Percentiles rank a stretch among this genome's conserved stretches.
phyloP scores from a whole-genome alignment of 2,329 filamentous ascomycete genomes.

The Penicillium crustosum region DNA sequence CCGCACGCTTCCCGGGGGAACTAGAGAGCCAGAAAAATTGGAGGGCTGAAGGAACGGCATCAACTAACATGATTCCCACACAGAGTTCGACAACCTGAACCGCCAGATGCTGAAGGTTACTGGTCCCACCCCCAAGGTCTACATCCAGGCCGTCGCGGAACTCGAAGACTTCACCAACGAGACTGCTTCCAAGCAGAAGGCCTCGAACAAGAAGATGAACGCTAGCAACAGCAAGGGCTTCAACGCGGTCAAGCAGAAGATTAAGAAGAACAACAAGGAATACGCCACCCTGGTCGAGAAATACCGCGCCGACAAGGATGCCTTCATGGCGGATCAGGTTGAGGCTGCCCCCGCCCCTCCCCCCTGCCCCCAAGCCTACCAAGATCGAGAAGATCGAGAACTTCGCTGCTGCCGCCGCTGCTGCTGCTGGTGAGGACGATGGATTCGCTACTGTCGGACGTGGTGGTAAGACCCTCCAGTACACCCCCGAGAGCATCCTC shows the following conservation, averaged over 20 bases:
- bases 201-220: conserved; percentile 98
- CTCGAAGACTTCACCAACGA: conserved; percentile 94
- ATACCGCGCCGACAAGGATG: conserved; percentile 81
- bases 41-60: conserved; percentile 1
- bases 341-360: conserved; percentile 55
- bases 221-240: conserved; percentile 89
- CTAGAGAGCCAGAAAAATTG: background rate
- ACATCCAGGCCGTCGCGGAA: conserved; percentile 89
- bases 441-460: conserved; percentile 88
- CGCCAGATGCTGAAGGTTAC: conserved; percentile 77
- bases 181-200: conserved; percentile 91
- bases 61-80: conserved; percentile 14
- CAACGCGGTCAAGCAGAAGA: conserved; percentile 95
- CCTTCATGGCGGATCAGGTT: conserved; percentile 81
- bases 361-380: conserved; percentile 53
- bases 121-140: conserved; percentile 80
- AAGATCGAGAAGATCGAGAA: conserved; percentile 40
- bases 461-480: conserved; percentile 83
- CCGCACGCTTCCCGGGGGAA: background rate
- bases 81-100: conserved; percentile 94
- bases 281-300: conserved; percentile 83
- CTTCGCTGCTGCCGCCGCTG: conserved; percentile 50
- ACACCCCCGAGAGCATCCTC: conserved; percentile 96
- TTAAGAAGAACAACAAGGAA: conserved; percentile 98
- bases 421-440: conserved; percentile 67